These are phyloP conservation scores for Penicillium janthinellum DNA, from an alignment of 2,329 filamentous ascomycete species.

Conservation along the genomic window DNA sequence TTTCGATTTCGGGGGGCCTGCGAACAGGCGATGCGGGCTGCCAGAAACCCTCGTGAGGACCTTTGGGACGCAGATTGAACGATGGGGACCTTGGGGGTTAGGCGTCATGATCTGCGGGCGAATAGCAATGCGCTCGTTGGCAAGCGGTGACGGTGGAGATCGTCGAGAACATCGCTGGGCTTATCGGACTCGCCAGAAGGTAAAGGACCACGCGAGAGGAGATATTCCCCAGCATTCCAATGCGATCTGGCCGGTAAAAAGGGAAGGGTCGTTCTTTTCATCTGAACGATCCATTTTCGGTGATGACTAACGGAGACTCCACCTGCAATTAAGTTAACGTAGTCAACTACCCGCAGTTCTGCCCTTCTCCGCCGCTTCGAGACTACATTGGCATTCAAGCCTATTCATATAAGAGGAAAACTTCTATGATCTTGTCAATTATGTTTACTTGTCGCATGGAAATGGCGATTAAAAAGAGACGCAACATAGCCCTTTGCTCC, in stretches of 20 bases:
- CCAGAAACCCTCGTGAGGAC: slow-evolving; percentile 17
- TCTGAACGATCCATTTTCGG: not conserved
- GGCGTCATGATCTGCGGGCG: slow-evolving; percentile 23
- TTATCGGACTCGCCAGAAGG: not conserved
- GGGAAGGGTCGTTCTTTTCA: slow-evolving; percentile 5
- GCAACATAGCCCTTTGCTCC: not conserved
- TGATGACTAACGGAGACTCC: slow-evolving; percentile 10
- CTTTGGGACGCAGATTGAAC: slow-evolving; percentile 13
- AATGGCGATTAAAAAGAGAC: not conserved
- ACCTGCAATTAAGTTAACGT: no score
- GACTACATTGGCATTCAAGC: not conserved
- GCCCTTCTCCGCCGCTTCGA: slow-evolving; percentile 6
- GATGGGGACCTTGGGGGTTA: slow-evolving; percentile 39
- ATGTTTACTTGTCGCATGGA: not conserved
- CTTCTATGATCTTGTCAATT: not conserved
- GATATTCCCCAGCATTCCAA: slow-evolving; percentile 1
- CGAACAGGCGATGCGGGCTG: slow-evolving; percentile 3
- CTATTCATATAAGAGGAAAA: no score
- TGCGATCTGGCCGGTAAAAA: not conserved
- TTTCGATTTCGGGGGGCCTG: not conserved
- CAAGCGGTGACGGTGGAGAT: slow-evolving; percentile 13
- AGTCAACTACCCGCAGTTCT: slow-evolving; percentile 4
- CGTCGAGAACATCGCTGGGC: slow-evolving; percentile 8
- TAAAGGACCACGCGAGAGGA: not conserved
- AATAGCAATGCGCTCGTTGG: slow-evolving; percentile 18